A percentile compares a stretch with the other conserved stretches of the same genome.
Conservation (phyloP, 2,329 filamentous ascomycete genomes). For the Aspergillus cejpii region DNA sequence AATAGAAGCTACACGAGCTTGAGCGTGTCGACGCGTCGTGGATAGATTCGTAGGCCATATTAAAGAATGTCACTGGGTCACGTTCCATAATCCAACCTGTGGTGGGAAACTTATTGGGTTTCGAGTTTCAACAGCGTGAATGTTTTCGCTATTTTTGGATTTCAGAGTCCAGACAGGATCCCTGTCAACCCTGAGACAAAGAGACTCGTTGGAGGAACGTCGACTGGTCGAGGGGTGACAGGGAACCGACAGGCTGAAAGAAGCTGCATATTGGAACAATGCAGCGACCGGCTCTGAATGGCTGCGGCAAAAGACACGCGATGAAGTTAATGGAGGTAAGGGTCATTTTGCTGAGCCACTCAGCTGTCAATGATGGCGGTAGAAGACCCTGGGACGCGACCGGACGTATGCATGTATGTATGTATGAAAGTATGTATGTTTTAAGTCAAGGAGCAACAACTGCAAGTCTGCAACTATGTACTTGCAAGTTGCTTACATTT, state of each 20-base stretch:
- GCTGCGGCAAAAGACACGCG: constrained; percentile 11
- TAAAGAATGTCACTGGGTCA: not conserved
- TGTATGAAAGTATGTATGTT: not conserved
- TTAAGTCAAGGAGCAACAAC: too few species aligned
- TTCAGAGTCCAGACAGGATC: not conserved
- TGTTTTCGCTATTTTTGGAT: not conserved
- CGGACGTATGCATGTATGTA: constrained; percentile 14
- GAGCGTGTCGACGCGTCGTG: too few species aligned
- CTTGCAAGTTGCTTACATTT: too few species aligned
- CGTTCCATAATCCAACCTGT: not conserved
- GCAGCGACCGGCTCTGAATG: constrained; percentile 1
- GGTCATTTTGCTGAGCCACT: constrained; percentile 26
- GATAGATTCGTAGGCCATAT: too few species aligned
- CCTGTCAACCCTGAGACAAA: not conserved
- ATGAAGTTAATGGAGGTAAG: constrained; percentile 22
- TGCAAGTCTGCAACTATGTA: too few species aligned
- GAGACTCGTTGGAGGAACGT: not conserved
- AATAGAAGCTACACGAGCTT: too few species aligned
- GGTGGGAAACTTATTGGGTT: not conserved
- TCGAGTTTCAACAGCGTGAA: not conserved
- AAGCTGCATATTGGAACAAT: not conserved
- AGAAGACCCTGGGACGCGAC: constrained; percentile 27
- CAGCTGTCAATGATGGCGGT: constrained; percentile 16
- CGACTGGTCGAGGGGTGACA: constrained; percentile 7
- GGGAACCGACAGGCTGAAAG: not conserved